Evolutionary conservation across 78 protist species (phyloP), one percentile per base, ranked within the genome.

Genomic region (Tieghemostelium lacteum): DNA sequence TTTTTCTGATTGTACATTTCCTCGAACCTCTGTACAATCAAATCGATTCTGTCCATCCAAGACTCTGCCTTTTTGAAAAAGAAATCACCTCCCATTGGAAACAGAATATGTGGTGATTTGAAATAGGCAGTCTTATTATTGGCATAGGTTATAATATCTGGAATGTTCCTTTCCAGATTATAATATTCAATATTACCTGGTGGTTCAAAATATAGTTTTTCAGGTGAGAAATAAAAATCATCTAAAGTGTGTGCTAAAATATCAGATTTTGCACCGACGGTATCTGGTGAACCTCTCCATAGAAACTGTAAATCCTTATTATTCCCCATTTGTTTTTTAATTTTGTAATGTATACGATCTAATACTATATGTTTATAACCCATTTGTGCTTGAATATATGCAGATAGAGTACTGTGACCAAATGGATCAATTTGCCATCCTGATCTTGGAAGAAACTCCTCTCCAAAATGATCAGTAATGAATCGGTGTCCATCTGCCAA

Each of bases 381-480:
- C 62, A 83, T 66, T 24, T 40, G 76, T 0, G 89, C 66, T 33
- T 60, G 65, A n/a, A 83, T 16, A 40, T 74, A 33, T 28, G 89
- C 65, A 5, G 89, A 67, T 20, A 60, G 39, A 6, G 73, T 29
- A n/a, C 69, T 29, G 33, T 83, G 89, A 22, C 89, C 89, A 45
- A 83, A 83, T 26, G 89, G 89, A 31, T 83, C 89, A 20, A 83
- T 83, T 60, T 83, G 89, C 89, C 89, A 83, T 12, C 70, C 87
- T 69, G 40, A 40, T 26, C 26, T 55, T 58, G 91, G 80, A 39
- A 74, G 2, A 60, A 20, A 74, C 22, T 69, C 37, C n/a, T 37
- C 28, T 16, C 91, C 91, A 83, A 83, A 83, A 12, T 52, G 8
- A 45, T 83, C 64, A 16, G 20, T 28, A 60, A 83, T 83, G 33